Conservation (phyloP, 1,139 yeast species). For the Williopsis jadinii region DNA sequence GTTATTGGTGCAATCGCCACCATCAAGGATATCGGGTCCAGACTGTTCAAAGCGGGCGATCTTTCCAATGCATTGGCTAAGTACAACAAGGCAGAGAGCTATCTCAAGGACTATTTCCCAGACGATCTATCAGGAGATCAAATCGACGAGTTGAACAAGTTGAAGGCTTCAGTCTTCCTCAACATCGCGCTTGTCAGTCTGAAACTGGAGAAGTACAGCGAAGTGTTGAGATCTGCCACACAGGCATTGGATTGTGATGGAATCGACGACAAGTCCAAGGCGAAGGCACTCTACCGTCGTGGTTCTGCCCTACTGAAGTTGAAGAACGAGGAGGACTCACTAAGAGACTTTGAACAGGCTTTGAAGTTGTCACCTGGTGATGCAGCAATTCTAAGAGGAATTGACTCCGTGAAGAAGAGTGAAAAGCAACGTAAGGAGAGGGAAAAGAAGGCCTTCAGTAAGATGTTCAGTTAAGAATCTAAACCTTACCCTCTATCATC, state of each 20-base stretch:
- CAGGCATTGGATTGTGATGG: conserved; percentile 60
- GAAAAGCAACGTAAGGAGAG: conserved; percentile 53
- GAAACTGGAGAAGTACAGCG: conserved; percentile 51
- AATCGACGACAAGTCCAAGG: conserved; percentile 60
- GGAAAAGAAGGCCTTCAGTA: conserved; percentile 80
- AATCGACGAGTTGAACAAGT: conserved; percentile 36
- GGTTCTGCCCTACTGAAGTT: conserved; percentile 64
- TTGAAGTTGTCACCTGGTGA: conserved; percentile 63
- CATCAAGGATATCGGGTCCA: conserved; percentile 79
- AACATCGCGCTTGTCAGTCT: conserved; percentile 74
- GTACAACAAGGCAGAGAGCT: conserved; percentile 64
- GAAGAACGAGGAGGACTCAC: conserved; percentile 69
- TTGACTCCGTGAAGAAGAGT: conserved; percentile 49
- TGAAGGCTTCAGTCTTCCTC: conserved; percentile 57
- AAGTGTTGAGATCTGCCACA: conserved; percentile 52
- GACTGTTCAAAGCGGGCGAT: conserved; percentile 59
- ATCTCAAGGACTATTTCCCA: conserved; percentile 68
- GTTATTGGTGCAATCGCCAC: conserved; percentile 59
- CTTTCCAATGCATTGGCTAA: conserved; percentile 52
- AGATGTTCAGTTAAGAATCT: conserved; percentile 51
- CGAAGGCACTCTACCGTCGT: conserved; percentile 82
- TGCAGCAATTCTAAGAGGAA: conserved; percentile 63
- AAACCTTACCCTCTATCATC: neutral
- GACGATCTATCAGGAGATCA: conserved; percentile 56
- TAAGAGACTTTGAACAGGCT: conserved; percentile 61